Evolutionary conservation across 805 yeast species (phyloP), one percentile per base, ranked within the genome.

Genomic region (Metschnikowia continentalis): DNA sequence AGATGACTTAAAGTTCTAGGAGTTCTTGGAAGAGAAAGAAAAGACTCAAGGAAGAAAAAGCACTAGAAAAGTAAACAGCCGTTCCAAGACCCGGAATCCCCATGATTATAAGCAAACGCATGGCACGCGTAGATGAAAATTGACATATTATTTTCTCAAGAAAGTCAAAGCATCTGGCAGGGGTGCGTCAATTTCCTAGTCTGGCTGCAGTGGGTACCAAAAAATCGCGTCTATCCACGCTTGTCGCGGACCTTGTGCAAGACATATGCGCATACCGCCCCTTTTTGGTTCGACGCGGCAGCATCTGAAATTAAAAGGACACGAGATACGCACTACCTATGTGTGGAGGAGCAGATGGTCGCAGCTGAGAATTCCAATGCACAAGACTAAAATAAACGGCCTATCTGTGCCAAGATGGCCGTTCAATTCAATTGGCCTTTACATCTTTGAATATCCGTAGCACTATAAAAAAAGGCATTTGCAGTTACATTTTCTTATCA

Each of bases 151-250:
- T 15, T 33, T 32, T 32, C 46, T 42, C 8, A 32, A 42, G 33
- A 15, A n/a, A 22, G 46, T n/a, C 46, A 39, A 37, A 14, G 42
- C 42, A 14, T 35, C 23, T 42, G 13, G 32, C 46, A 42, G 46
- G 46, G 22, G 46, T 42, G 46, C 46, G 46, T 33, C 46, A 20
- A 15, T 20, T 33, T 19, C 46, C 46, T 15, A 33, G n/a, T 22
- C n/a, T 30, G 32, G 46, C 46, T 26, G 32, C 3, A 19, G 14
- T 33, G 46, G 14, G 23, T n/a, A n/a, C n/a, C 8, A 35, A 44
- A 44, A 35, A 44, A 44, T 14, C 47, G 47, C 47, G 47, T 44
- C 47, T 44, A 35, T 44, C 40, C 39, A 36, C 47, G 47, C 47
- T 44, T 26, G 26, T 44, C 33, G 40, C 47, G 32, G 40, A 7